phyloP scores from a whole-genome alignment of 306 rosid genomes.

The Spatholobus suberectus region DNA sequence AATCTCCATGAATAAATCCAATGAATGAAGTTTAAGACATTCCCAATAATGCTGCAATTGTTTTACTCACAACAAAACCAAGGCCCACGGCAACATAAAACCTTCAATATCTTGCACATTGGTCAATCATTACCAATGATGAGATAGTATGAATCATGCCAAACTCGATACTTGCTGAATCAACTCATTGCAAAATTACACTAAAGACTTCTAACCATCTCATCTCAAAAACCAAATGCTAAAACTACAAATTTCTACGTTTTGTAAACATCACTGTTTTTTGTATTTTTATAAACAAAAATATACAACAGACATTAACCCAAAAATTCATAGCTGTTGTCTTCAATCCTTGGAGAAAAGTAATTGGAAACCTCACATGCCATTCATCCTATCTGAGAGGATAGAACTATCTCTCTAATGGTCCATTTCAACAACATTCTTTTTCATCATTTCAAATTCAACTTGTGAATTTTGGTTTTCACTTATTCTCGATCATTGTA shows the following conservation, averaged over 20 bases:
- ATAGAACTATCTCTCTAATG: not conserved
- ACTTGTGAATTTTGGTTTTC: not conserved
- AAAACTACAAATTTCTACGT: not conserved
- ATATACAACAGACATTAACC: not conserved
- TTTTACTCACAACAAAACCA: not conserved
- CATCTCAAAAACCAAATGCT: not conserved
- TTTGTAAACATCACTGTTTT: not conserved
- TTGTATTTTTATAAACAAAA: not conserved
- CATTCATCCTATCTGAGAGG: not conserved
- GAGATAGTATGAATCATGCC: not conserved
- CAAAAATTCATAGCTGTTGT: not conserved
- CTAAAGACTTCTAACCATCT: not conserved
- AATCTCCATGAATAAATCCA: constrained; percentile 4
- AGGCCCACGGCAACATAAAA: not conserved
- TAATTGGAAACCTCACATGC: not conserved
- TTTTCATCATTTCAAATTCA: not conserved
- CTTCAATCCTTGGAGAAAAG: not conserved
- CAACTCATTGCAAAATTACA: not conserved
- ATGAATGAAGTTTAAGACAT: not conserved
- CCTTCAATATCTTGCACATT: not conserved
- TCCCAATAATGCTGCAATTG: not conserved
- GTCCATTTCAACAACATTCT: not conserved
- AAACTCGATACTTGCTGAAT: not conserved
- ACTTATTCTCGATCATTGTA: not conserved
- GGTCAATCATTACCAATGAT: not conserved